Evolutionary conservation across 345 rosid genomes (phyloP).

Genomic region (Clausena lansium): DNA sequence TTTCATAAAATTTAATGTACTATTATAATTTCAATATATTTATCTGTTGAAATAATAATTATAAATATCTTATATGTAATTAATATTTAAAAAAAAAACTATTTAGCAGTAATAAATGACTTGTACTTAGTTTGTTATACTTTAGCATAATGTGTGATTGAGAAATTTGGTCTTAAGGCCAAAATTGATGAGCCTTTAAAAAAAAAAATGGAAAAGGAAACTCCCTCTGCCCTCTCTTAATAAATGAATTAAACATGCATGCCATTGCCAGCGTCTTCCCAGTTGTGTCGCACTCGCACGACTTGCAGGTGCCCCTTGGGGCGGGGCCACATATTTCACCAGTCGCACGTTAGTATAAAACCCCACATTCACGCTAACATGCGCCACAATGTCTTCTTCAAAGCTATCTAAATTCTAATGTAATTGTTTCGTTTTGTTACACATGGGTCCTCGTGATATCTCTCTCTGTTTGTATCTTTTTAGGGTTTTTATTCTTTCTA

Average conservation of each 20-base stretch:
- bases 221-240: constrained; percentile 21
- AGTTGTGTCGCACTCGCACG: not conserved
- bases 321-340: not conserved
- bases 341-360: not conserved
- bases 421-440: not conserved
- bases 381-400: not conserved
- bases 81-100: too few relatives aligned
- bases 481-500: constrained; percentile 27
- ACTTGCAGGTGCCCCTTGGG: not conserved
- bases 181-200: not conserved
- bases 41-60: too few relatives aligned
- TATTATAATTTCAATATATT: too few relatives aligned
- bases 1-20: too few relatives aligned
- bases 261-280: not conserved
- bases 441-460: constrained; percentile 41
- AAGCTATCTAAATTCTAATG: too few relatives aligned
- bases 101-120: not conserved
- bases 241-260: constrained; percentile 22
- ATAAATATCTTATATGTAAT: too few relatives aligned
- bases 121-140: not conserved
- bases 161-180: not conserved
- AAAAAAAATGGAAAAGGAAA: not conserved
- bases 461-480: constrained; percentile 24
- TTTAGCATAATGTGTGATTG: not conserved
- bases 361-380: not conserved